Evolutionary conservation across 2,329 filamentous ascomycete species (phyloP).

Genomic region (Zelopaecilomyces penicillatus): DNA sequence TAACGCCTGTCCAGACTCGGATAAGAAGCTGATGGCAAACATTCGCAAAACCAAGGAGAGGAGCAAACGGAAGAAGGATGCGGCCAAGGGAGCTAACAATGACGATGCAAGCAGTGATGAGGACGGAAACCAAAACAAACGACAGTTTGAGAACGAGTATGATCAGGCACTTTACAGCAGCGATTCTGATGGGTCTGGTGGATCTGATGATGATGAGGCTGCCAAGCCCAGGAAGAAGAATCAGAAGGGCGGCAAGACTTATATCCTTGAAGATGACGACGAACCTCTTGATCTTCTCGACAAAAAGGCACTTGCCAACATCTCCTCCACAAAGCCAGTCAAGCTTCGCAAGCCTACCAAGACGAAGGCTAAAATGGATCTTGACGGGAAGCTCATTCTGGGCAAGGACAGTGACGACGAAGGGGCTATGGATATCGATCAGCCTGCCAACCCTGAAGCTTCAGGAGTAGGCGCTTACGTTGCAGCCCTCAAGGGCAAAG

Average conservation of each 20-base stretch:
- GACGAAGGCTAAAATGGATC: constrained; percentile 59
- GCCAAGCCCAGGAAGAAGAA: constrained; percentile 35
- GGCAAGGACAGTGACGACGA: constrained; percentile 46
- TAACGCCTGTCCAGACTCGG: constrained; percentile 71
- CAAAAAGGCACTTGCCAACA: constrained; percentile 79
- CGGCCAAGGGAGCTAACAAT: constrained; percentile 47
- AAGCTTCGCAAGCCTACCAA: constrained; percentile 49
- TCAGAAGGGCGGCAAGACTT: constrained; percentile 60
- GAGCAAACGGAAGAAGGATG: constrained; percentile 80
- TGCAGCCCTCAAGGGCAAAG: constrained; percentile 58
- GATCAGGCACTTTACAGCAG: constrained; percentile 93
- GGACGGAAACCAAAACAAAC: constrained; percentile 35
- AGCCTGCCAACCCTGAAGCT: constrained; percentile 46
- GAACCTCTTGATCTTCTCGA: constrained; percentile 93
- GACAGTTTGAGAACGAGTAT: constrained; percentile 83
- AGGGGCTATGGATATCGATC: constrained; percentile 57
- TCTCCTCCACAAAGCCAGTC: constrained; percentile 79
- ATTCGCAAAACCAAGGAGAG: constrained; percentile 93
- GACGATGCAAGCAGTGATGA: constrained; percentile 50
- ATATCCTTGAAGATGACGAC: constrained; percentile 89
- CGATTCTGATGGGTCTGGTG: constrained; percentile 46
- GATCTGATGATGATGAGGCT: constrained; percentile 52
- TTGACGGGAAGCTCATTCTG: constrained; percentile 75
- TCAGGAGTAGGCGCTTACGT: constrained; percentile 62
- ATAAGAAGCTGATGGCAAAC: constrained; percentile 84